phyloP scores from a whole-genome alignment of 2,329 filamentous ascomycete genomes.

The Chrysoporthe austroafricana region DNA sequence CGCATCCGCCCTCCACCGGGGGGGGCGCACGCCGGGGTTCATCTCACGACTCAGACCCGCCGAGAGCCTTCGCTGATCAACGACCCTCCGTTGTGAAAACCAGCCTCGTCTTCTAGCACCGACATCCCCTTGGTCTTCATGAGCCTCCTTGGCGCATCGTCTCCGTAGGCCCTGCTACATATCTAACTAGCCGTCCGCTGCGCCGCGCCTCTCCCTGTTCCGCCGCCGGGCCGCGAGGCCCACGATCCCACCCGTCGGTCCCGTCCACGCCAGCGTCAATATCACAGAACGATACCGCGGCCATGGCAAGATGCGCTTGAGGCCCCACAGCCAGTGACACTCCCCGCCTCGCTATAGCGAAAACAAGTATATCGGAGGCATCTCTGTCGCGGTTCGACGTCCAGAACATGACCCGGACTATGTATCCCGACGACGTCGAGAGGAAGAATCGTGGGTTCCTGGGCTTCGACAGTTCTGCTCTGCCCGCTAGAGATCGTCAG shows the following conservation, averaged over 20 bases:
- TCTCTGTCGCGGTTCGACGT: neutral
- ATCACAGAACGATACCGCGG: neutral
- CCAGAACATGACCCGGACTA: constrained; percentile 33
- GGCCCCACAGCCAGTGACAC: constrained; percentile 10
- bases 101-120: neutral
- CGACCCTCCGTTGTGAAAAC: neutral
- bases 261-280: neutral
- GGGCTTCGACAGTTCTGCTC: constrained; percentile 54
- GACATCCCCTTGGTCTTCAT: neutral
- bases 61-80: neutral
- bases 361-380: neutral
- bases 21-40: neutral
- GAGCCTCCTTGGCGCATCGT: neutral
- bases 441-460: constrained; percentile 54
- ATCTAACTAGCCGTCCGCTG: neutral
- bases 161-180: neutral
- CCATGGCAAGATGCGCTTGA: constrained; percentile 7
- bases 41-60: neutral
- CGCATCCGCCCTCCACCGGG: too few species aligned
- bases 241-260: neutral
- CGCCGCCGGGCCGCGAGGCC: neutral
- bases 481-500: constrained; percentile 53
- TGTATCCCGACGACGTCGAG: constrained; percentile 42
- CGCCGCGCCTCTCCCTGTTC: neutral
- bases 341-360: neutral